Evolutionary conservation across 352 stramenopile genomes (phyloP).

Genomic region (Phytopythium mirpurense): DNA sequence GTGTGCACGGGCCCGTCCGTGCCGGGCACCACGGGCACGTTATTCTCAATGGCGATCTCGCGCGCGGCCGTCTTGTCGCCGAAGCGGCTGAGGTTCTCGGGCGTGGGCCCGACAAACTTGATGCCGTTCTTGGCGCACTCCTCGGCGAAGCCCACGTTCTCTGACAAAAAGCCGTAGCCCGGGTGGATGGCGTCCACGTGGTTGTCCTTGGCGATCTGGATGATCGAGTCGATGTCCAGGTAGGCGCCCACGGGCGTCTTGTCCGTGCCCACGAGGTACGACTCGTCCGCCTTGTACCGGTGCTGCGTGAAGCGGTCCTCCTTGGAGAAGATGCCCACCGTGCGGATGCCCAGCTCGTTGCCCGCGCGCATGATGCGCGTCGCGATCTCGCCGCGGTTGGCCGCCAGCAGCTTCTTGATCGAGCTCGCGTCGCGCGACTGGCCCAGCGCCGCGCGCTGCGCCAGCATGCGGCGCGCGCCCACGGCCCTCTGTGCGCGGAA

Average conservation of each 20-base stretch:
- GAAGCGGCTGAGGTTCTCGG: constrained; percentile 88
- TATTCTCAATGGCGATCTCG: constrained; percentile 86
- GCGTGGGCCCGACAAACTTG: constrained; percentile 94
- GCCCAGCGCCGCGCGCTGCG: constrained; percentile 11
- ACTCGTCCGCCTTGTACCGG: constrained; percentile 96
- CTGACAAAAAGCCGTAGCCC: constrained; percentile 96
- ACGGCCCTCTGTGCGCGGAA: constrained; percentile 34
- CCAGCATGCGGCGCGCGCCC: constrained; percentile 13
- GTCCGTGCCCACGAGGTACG: constrained; percentile 89
- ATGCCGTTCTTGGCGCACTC: constrained; percentile 90
- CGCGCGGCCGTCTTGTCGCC: constrained; percentile 88
- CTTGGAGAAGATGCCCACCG: constrained; percentile 89
- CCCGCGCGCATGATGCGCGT: constrained; percentile 94
- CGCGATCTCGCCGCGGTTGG: constrained; percentile 98
- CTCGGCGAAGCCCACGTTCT: constrained; percentile 94
- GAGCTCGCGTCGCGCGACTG: constrained; percentile 54
- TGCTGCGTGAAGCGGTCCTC: constrained; percentile 95
- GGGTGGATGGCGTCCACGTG: constrained; percentile 95
- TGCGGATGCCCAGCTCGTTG: constrained; percentile 91
- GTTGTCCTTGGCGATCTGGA: constrained; percentile 90
- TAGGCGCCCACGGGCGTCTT: constrained; percentile 94
- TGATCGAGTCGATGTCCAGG: constrained; percentile 93
- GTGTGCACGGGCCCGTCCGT: constrained; percentile 89
- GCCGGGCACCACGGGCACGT: constrained; percentile 86
- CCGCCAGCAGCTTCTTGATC: constrained; percentile 96